A percentile compares a stretch with the other conserved stretches of the same genome.
These are phyloP conservation scores for Ichthyophthirius multifiliis DNA, from an alignment of 169 alveolate genomes.

Conservation along the genomic window DNA sequence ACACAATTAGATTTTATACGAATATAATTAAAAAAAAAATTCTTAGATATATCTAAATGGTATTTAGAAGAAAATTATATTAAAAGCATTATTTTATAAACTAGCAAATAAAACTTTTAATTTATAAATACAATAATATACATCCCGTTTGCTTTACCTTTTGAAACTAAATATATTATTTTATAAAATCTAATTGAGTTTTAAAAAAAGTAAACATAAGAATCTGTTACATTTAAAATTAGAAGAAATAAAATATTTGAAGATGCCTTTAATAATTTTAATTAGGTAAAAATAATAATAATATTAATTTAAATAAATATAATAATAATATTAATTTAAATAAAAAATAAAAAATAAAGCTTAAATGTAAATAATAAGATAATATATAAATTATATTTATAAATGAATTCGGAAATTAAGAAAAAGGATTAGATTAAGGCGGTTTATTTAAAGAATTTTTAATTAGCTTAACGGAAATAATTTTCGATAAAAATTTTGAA, in stretches of 20 bases:
- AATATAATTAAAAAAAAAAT: no score
- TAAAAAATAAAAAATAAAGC: not conserved
- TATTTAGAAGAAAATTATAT: no score
- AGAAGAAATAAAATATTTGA: slow-evolving; percentile 16
- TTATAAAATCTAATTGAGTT: not conserved
- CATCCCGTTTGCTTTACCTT: not conserved
- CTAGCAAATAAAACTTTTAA: no score
- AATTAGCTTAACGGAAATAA: slow-evolving; percentile 14
- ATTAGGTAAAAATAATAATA: not conserved
- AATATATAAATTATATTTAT: not conserved
- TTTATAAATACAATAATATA: no score
- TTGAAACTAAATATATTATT: not conserved
- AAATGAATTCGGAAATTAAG: slow-evolving; percentile 16
- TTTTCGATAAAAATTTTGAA: slow-evolving; percentile 38
- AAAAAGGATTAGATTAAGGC: slow-evolving; percentile 47
- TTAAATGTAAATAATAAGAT: no score
- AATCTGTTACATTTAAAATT: not conserved
- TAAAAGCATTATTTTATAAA: no score
- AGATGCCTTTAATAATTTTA: slow-evolving; percentile 6
- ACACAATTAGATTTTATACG: no score
- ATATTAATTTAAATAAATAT: no score
- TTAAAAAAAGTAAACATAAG: not conserved
- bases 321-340: no score
- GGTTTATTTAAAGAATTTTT: slow-evolving; percentile 43
- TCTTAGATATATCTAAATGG: no score